Percentiles rank a stretch among this genome's conserved stretches.
Evolutionary conservation across 768 basidiomycete genomes (phyloP).

Genomic region (Russula sp.): DNA sequence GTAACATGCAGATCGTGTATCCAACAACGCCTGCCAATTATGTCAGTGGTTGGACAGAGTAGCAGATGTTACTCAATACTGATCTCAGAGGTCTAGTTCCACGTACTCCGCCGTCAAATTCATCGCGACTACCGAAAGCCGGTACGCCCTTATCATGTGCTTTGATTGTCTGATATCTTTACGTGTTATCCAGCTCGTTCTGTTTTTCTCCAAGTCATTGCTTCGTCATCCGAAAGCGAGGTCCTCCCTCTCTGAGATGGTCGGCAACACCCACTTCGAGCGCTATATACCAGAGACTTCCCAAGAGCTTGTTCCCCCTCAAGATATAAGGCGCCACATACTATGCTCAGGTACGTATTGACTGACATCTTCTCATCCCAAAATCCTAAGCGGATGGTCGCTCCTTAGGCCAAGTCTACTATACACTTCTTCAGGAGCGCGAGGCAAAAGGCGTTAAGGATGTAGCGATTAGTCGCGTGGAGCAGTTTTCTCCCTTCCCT

Average conservation of each 20-base stretch:
- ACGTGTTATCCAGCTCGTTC: conserved; percentile 56
- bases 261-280: conserved; percentile 85
- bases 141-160: conserved; percentile 43
- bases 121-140: conserved; percentile 99
- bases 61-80: conserved; percentile 23
- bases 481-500: conserved; percentile 96
- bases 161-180: conserved; percentile 7
- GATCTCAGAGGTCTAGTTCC: conserved; percentile 58
- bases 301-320: conserved; percentile 69
- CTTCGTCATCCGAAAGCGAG: conserved; percentile 92
- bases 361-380: neutral
- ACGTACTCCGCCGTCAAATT: conserved; percentile 93
- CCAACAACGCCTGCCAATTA: conserved; percentile 97
- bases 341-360: conserved; percentile 68
- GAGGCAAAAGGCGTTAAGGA: conserved; percentile 89
- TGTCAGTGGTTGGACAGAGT: conserved; percentile 41
- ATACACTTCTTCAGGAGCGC: conserved; percentile 82
- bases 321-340: conserved; percentile 88
- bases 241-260: conserved; percentile 85
- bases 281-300: conserved; percentile 87
- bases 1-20: conserved; percentile 99
- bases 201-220: conserved; percentile 97
- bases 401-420: conserved; percentile 84
- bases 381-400: neutral
- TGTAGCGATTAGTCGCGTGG: conserved; percentile 89